Base-by-base conservation (phyloP, 176 grass and related monocot genomes). In the Areca catechu region DNA sequence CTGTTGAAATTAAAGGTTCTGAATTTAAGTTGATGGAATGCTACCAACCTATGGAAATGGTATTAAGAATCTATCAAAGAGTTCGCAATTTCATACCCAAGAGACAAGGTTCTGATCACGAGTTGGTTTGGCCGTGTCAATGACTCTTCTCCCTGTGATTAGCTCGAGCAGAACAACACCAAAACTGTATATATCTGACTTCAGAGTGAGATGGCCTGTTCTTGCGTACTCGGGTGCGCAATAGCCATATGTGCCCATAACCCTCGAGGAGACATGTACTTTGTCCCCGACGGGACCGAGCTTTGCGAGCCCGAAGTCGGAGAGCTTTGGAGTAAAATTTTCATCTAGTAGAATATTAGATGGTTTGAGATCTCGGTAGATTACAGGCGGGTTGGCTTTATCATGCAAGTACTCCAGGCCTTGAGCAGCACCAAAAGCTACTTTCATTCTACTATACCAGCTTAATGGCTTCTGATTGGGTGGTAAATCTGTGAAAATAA, bases 311-410 rank as follows among this genome's bases (percentile, higher is more conserved):
- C 77, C 77, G 1, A 80, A 80, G 65, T 85, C 77, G 1, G 82
- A 85, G 62, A 85, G 77, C 62, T 37, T 68, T 7, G 77, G 62
- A 16, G 0, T 59, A 72, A 72, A 76, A 4, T 67, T 51, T 5
- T 53, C 20, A 10, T 80, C 72, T 5, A 85, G 72, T 20, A 85
- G 68, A 69, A 85, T 76, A 63, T 85, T 85, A 67, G 82, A 76
- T 5, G 82, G 54, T 60, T 80, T 85, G 72, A 85, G 73, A 61
- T 85, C 82, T 14, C 82, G 82, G 63, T 73, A 85, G 82, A 85
- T 72, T 22, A 85, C 67, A 1, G 67, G 67, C 1, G 68, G 68
- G 47, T 51, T 71, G 17, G 28, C 57, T 18, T 51, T 59, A 2
- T 80, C 77, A 43, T 85, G 82, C 7, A 85, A 50, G 50, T 80